These are phyloP conservation scores for Lachnum nothofagi DNA, from an alignment of 2,329 filamentous ascomycete species.

Conservation along the genomic window DNA sequence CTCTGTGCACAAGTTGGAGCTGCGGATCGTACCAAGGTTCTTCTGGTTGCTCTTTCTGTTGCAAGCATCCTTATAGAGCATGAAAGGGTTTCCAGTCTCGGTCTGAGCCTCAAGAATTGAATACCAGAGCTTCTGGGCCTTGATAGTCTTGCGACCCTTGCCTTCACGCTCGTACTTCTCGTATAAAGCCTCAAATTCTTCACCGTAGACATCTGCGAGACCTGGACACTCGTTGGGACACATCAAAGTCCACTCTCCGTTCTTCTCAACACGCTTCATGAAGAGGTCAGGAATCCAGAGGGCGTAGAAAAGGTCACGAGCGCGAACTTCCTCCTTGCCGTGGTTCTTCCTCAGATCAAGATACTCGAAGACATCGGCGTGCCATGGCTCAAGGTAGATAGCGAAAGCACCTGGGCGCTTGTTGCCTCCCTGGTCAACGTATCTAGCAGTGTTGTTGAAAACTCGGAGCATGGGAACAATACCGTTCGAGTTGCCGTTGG, in stretches of 20 bases:
- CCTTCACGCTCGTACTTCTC: slow-evolving; percentile 86
- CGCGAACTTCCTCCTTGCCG: slow-evolving; percentile 95
- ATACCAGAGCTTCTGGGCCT: slow-evolving; percentile 99
- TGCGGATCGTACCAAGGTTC: slow-evolving; percentile 96
- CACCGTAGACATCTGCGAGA: slow-evolving; percentile 92
- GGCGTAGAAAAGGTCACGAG: slow-evolving; percentile 94
- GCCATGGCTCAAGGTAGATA: slow-evolving; percentile 98
- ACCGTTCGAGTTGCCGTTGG: slow-evolving; percentile 96
- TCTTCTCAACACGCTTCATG: slow-evolving; percentile 99
- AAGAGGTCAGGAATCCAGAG: slow-evolving; percentile 98
- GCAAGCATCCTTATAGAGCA: slow-evolving; percentile 98
- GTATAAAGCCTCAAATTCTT: slow-evolving; percentile 94
- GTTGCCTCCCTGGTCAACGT: slow-evolving; percentile 98
- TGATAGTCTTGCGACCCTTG: slow-evolving; percentile 82
- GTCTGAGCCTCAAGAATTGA: slow-evolving; percentile 97
- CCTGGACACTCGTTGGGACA: slow-evolving; percentile 95
- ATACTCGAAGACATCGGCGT: slow-evolving; percentile 95
- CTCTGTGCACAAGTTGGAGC: slow-evolving; percentile 97
- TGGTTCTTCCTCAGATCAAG: slow-evolving; percentile 98
- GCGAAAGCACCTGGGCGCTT: slow-evolving; percentile 98
- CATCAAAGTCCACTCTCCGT: slow-evolving; percentile 95
- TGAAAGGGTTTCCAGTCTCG: slow-evolving; percentile 98
- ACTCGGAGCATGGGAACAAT: slow-evolving; percentile 97
- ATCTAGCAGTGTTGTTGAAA: slow-evolving; percentile 98
- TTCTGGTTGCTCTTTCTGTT: slow-evolving; percentile 99